Base-by-base conservation (phyloP, 2,329 filamentous ascomycete species). In the Zalaria obscura region DNA sequence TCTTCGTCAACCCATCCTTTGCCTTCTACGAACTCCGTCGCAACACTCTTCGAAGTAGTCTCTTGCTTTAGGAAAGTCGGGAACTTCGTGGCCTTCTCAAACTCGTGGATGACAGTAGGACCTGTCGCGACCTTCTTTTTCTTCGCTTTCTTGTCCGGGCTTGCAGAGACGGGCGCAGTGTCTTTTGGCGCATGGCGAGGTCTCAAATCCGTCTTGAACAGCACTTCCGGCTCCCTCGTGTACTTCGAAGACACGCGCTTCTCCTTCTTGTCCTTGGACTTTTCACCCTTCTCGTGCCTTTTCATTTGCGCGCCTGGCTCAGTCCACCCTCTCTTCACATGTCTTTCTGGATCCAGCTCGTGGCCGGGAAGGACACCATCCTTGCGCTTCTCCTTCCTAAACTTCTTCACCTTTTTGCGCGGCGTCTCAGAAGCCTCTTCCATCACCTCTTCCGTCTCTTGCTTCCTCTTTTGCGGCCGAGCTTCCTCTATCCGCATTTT, bases 261-360 rank as follows among this genome's bases (percentile, higher is more conserved):
- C 41, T 67, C 69, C 44, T 70, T 67, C 35, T 71, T 62, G 54
- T 63, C 62, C 44, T 63, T 60, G n/a, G 64, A 55, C 45, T 59
- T 60, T 34, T 57, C 8, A 5, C 11, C 3, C 33, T 38, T 43
- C n/a, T 32, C 29, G 29, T n/a, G 29, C 29, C 29, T n/a, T 32
- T 32, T 57, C 42, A 62, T 62, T 47, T 56, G 59, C 4, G 27
- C 38, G 5, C 33, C 35, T 5, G 59, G 57, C 43, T 44, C 83
- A 1, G 83, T 89, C 88, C 88, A 94, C 4, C 87, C 88, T 46
- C 88, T 73, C 68, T 91, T 93, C 46, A 95, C 78, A 54, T 83
- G 83, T 50, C 88, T 76, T 37, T 76, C 80, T 11, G 76, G 69
- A 4, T 78, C 73, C 33, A 98, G 65, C 53, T 83, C 76, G 38